Evolutionary conservation across 352 stramenopile species (phyloP).

Genomic region (Aphanomyces euteiches): DNA sequence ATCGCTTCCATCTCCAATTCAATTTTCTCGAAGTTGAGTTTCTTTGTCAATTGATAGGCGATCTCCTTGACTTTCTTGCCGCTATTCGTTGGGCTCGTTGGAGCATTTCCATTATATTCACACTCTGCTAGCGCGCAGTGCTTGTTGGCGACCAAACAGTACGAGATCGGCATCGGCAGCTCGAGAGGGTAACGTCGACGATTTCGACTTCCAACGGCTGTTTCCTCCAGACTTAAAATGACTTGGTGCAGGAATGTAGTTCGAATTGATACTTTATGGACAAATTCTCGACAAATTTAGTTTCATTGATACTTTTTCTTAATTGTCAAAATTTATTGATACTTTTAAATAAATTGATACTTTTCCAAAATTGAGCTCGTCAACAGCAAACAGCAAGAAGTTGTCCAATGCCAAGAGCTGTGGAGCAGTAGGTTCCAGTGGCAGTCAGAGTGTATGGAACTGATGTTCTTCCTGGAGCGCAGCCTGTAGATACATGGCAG

Average conservation of each 20-base stretch:
- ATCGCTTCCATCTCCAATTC: conserved; percentile 73
- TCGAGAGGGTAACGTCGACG: neutral
- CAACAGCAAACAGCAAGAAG: conserved; percentile 3
- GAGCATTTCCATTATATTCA: conserved; percentile 49
- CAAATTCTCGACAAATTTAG: too few species aligned
- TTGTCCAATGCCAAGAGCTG: neutral
- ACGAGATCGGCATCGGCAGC: conserved; percentile 74
- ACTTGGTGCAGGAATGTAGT: too few species aligned
- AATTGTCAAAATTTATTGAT: too few species aligned
- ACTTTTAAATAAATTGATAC: neutral
- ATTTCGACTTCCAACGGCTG: neutral
- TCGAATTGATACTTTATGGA: too few species aligned
- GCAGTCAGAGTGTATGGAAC: neutral
- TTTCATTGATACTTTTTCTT: too few species aligned
- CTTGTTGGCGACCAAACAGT: conserved; percentile 81
- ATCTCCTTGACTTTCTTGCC: conserved; percentile 87
- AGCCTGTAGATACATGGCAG: neutral
- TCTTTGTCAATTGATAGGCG: conserved; percentile 81
- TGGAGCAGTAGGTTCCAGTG: neutral
- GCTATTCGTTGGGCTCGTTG: conserved; percentile 28
- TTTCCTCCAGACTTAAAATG: too few species aligned
- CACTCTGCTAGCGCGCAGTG: conserved; percentile 76
- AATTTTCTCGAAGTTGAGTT: conserved; percentile 58
- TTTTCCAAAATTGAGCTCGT: neutral
- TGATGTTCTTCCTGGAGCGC: neutral